phyloP scores from a whole-genome alignment of 306 rosid species.

The Dalbergia cochinchinensis region DNA sequence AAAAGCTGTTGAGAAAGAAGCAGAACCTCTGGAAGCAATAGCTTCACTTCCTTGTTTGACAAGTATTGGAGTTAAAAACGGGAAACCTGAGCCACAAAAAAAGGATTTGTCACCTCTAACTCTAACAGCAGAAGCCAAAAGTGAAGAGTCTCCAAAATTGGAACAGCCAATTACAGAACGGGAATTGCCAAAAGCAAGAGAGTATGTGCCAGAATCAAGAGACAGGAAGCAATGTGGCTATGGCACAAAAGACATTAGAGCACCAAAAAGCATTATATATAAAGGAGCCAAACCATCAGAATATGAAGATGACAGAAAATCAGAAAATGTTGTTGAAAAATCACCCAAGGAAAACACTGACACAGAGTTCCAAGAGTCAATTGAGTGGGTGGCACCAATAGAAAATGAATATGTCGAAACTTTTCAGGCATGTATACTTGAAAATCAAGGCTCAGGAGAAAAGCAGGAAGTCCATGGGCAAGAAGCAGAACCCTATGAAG shows the following conservation, averaged over 20 bases:
- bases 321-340: conserved; percentile 22
- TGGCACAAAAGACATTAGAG: conserved; percentile 11
- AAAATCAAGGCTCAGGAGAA: conserved; percentile 12
- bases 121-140: conserved; percentile 6
- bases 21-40: conserved; percentile 20
- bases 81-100: background rate
- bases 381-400: background rate
- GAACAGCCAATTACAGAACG: background rate
- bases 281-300: conserved; percentile 15
- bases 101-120: conserved; percentile 33
- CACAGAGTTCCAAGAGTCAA: background rate
- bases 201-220: background rate
- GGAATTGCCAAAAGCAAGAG: conserved; percentile 19
- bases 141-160: conserved; percentile 23
- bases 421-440: background rate
- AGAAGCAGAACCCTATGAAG: conserved; percentile 1
- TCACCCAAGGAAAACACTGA: background rate
- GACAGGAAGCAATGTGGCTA: conserved; percentile 7
- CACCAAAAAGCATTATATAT: background rate
- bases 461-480: background rate
- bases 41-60: conserved; percentile 10
- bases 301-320: conserved; percentile 14
- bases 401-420: background rate
- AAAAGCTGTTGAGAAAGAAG: conserved; percentile 19
- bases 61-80: conserved; percentile 8